Evolutionary conservation across 2,329 filamentous ascomycete species (phyloP), one percentile per base, ranked within the genome.

Genomic region (Triangularia verruculosa): DNA sequence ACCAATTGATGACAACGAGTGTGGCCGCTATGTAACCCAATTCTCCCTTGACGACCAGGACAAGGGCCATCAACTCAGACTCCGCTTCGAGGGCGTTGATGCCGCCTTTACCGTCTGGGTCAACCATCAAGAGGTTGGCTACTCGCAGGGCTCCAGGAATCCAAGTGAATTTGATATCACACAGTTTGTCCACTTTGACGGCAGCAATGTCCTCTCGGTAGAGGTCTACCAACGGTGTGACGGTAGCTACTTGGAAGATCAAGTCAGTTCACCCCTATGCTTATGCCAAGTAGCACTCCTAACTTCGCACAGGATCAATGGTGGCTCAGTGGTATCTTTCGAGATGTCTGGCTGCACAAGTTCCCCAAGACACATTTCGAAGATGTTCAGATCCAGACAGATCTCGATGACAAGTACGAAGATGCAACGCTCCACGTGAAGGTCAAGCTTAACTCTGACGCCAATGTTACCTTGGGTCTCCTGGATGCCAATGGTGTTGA

Each of bases 31-130:
- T 68, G 74, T 85, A 52, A 83, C 80, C 1, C 77, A 75, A 7
- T 90, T 91, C 72, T 70, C 74, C 0, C 78, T 89, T 0, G 80
- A 80, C 0, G 69, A 78, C 3, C 69, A 78, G 6, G 82, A 79
- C 57, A 75, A 77, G n/a, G 77, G 75, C 4, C 74, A 80, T 25
- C 86, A 90, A 67, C 78, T 89, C 13, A 79, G 89, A n/a, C 75
- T 93, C 4, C 80, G 89, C 3, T 92, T 92, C 63, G 89, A 92
- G 68, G 90, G 90, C 0, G 89, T 92, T 0, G 89, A 92, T 70
- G 85, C 87, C 53, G 85, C 89, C 0, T 92, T 89, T 67, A 86
- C 89, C 67, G 78, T 91, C 1, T 92, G 86, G 82, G 72, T 93
- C 3, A 92, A 93, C 70, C 87, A 88, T 0, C 75, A 78, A 11